Evolutionary conservation across 2,329 filamentous ascomycete genomes (phyloP), one percentile per base, ranked within the genome.

Genomic region (Fonsecaea pugnacius): DNA sequence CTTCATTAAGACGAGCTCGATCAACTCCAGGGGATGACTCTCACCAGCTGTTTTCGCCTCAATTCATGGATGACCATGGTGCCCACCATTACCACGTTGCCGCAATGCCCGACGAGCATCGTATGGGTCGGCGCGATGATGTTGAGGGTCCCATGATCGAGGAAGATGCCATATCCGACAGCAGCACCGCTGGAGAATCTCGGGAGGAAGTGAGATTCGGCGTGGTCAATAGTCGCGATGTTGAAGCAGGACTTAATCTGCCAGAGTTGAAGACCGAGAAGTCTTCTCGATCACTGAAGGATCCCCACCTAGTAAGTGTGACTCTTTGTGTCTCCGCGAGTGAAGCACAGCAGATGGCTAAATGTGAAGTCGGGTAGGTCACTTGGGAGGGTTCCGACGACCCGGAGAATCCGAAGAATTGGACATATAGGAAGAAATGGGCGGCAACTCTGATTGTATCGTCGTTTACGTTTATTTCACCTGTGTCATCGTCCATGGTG

Each of bases 401-500:
- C 60, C 77, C 78, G 0, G 73, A 75, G 5, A 80, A 82, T 56
- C 79, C 80, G 1, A 77, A 78, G 62, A 86, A 87, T 73, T 89
- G 87, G 86, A 65, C 78, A 0, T 76, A 75, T 33, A 75, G 73
- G 35, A 83, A 80, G 72, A 88, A 87, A 73, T 89, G 86, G 87
- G 75, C 76, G 1, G 81, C 82, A 21, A 82, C 84, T 1, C 75
- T 85, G 43, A 78, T 85, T 60, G 78, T 87, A 33, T 82, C 85
- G 0, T 76, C 78, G 56, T 87, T 87, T 72, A 87, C 85, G 1
- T 81, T 88, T 68, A 84, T 89, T 64, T 86, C 85, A 2, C 86
- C 87, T 0, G 84, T 89, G 30, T 85, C 86, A 1, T 87, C 84
- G 4, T 85, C 84, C 38, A 88, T 89, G 82, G 73, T 84, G 2